Conservation (phyloP, 176 grass and related monocot genomes). For the Oryza glumipatula region DNA sequence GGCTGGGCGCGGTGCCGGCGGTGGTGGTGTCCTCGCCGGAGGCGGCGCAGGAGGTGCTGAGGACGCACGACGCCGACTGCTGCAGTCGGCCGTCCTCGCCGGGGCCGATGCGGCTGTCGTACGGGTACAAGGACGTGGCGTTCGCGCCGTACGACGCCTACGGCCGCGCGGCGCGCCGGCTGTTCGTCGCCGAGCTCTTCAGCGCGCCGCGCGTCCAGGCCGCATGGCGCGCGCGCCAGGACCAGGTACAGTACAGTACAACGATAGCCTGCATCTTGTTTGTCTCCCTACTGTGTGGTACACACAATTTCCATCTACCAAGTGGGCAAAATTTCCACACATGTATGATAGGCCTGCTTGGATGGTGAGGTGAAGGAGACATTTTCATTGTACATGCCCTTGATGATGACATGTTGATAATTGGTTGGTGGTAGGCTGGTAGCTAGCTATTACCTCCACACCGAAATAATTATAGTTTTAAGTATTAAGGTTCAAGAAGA, state of each 20-base stretch:
- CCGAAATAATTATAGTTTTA: too few relatives aligned
- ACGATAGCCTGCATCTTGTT: too few relatives aligned
- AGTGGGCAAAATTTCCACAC: too few relatives aligned
- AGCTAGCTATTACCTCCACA: too few relatives aligned
- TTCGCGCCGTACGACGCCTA: slow-evolving; percentile 53
- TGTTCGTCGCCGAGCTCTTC: slow-evolving; percentile 50
- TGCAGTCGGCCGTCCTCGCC: slow-evolving; percentile 35
- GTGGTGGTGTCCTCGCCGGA: slow-evolving; percentile 55
- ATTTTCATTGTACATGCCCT: too few relatives aligned
- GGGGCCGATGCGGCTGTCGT: slow-evolving; percentile 30
- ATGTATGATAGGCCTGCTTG: too few relatives aligned
- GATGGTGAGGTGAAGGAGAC: too few relatives aligned
- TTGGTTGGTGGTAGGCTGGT: too few relatives aligned
- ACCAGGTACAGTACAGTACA: not conserved
- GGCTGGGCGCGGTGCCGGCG: slow-evolving; percentile 49
- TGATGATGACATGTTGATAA: too few relatives aligned
- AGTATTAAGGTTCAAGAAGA: too few relatives aligned
- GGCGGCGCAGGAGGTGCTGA: slow-evolving; percentile 58
- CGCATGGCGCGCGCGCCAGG: not conserved
- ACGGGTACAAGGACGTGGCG: slow-evolving; percentile 30
- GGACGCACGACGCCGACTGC: slow-evolving; percentile 51
- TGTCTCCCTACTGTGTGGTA: too few relatives aligned
- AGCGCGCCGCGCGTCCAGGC: slow-evolving; percentile 49
- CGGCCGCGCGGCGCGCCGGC: slow-evolving; percentile 56
- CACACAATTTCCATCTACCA: too few relatives aligned